Percentiles rank a stretch among this genome's conserved stretches.
Evolutionary conservation across 2,329 filamentous ascomycete genomes (phyloP).

Genomic region (Cytospora mali): DNA sequence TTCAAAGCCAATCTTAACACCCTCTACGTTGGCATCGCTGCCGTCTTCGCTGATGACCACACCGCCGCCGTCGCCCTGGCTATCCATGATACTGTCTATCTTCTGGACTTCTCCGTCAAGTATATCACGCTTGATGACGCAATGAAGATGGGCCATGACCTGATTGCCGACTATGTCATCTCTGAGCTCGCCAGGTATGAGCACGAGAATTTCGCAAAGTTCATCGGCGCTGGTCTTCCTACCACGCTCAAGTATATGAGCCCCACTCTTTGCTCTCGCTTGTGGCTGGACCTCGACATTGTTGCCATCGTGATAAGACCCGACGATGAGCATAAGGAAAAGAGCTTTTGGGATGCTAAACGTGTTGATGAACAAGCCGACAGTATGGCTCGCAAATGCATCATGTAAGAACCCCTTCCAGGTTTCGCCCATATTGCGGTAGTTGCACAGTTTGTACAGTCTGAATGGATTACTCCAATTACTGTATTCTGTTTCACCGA

Average conservation of each 20-base stretch:
- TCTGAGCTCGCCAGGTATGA: constrained; percentile 61
- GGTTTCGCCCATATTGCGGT: no score
- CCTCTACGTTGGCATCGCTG: constrained; percentile 65
- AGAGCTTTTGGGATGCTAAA: constrained; percentile 45
- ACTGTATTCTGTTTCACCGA: background rate
- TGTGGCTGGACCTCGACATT: constrained; percentile 79
- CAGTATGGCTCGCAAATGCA: constrained; percentile 77
- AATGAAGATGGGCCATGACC: constrained; percentile 44
- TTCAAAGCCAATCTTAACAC: constrained; percentile 52
- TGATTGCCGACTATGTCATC: constrained; percentile 64
- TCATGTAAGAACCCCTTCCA: constrained; percentile 56
- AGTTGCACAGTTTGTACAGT: background rate
- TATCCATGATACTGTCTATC: constrained; percentile 74
- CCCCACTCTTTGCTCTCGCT: constrained; percentile 66
- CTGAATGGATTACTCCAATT: background rate
- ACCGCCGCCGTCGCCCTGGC: constrained; percentile 66
- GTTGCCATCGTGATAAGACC: constrained; percentile 67
- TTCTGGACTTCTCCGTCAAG: constrained; percentile 70
- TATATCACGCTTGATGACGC: constrained; percentile 51
- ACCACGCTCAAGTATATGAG: constrained; percentile 60
- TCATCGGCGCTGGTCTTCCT: constrained; percentile 73
- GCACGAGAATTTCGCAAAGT: constrained; percentile 69
- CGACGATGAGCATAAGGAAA: constrained; percentile 47
- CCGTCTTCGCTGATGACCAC: constrained; percentile 52
- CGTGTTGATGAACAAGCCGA: constrained; percentile 81